These are phyloP conservation scores for Henckelia pumila DNA, from an alignment of 257 asterid genomes.

Conservation along the genomic window DNA sequence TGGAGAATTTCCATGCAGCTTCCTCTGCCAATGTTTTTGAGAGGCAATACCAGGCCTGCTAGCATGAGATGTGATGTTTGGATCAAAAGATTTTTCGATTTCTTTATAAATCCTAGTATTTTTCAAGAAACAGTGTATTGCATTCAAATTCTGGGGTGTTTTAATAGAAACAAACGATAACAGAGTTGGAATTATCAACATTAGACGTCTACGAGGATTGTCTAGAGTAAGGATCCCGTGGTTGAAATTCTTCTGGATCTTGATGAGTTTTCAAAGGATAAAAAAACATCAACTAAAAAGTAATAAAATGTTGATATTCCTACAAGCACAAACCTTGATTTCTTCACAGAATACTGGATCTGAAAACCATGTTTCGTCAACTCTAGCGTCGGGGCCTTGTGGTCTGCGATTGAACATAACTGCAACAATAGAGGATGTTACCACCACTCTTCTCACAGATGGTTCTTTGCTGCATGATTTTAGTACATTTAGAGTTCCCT, in stretches of 20 bases:
- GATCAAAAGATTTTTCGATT: background rate
- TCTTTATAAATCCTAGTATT: no score
- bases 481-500: constrained; percentile 55
- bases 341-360: constrained; percentile 36
- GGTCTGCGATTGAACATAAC: constrained; percentile 24
- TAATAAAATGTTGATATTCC: no score
- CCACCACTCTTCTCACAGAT: constrained; percentile 42
- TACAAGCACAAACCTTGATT: constrained; percentile 20
- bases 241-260: background rate
- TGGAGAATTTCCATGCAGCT: constrained; percentile 41
- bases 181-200: background rate
- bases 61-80: background rate
- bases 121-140: no score
- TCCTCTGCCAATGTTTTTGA: constrained; percentile 53
- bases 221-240: background rate
- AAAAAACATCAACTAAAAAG: no score
- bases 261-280: background rate
- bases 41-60: constrained; percentile 36
- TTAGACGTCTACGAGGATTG: background rate
- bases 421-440: constrained; percentile 52
- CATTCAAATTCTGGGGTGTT: no score
- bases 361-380: constrained; percentile 57
- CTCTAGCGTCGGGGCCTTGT: constrained; percentile 20
- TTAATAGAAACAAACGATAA: background rate
- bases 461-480: constrained; percentile 35